Percentiles rank a stretch among this genome's conserved stretches.
These are phyloP conservation scores for Pseudogymnoascus sp. DNA, from an alignment of 2,329 filamentous ascomycete species.

Conservation along the genomic window DNA sequence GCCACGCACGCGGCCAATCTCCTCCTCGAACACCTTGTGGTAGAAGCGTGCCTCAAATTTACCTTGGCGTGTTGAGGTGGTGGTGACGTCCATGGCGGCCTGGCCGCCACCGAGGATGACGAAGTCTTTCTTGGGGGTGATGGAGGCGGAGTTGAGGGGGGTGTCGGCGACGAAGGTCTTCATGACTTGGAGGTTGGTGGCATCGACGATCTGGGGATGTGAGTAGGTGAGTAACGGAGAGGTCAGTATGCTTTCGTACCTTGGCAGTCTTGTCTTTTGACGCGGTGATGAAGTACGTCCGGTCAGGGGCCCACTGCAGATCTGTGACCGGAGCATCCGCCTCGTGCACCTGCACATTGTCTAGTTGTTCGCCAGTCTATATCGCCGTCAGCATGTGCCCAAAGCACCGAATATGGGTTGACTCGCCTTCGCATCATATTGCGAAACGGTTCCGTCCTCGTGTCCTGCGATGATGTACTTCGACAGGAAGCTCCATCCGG, in stretches of 20 bases:
- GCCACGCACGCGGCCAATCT: constrained; percentile 92
- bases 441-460: constrained; percentile 87
- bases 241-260: constrained; percentile 38
- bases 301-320: constrained; percentile 87
- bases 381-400: constrained; percentile 15
- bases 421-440: constrained; percentile 80
- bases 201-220: constrained; percentile 61
- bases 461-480: constrained; percentile 98
- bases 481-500: constrained; percentile 88
- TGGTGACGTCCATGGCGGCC: constrained; percentile 98
- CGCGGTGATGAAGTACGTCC: constrained; percentile 96
- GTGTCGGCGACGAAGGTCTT: constrained; percentile 93
- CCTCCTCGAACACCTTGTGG: constrained; percentile 99
- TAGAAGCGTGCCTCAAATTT: constrained; percentile 99
- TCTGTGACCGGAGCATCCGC: constrained; percentile 72
- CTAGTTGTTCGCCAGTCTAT: constrained; percentile 70
- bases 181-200: constrained; percentile 79
- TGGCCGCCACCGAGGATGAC: constrained; percentile 97
- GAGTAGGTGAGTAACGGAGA: constrained; percentile 11
- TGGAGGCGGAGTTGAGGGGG: constrained; percentile 89
- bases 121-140: constrained; percentile 93
- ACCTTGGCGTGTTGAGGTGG: constrained; percentile 85
- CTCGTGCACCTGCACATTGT: constrained; percentile 80
- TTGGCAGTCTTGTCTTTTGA: constrained; percentile 98
- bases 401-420: neutral